Evolutionary conservation across 768 basidiomycete species (phyloP), one percentile per base, ranked within the genome.

Genomic region (Tricholoma flavovirens): DNA sequence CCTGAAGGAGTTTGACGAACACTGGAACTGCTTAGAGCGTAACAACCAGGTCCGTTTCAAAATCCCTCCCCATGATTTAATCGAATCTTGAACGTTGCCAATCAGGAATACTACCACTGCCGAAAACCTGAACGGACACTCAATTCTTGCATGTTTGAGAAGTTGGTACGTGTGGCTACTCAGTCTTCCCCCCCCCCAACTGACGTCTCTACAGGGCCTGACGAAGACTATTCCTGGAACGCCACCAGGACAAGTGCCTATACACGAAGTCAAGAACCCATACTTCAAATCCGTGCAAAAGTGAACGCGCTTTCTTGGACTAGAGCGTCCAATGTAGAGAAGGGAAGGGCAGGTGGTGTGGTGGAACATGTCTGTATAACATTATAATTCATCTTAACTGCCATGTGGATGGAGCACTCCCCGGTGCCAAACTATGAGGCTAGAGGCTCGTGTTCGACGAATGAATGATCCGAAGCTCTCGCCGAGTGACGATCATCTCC

Each of bases 121-220:
- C 88, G 97, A 61, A 87, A 89, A 70, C 86, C 85, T 3, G 97
- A 99, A 70, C 84, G 87, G 59, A 70, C 83, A 53, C 80, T 98
- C 48, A 99, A 98, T 78, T 77, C 84, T 56, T 98, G 96, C 77
- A 90, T 96, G 80, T 95, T 98, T 67, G 88, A 95, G 72, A 98
- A 97, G 70, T 81, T 98, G 63, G 96, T 93, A 62, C 62, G 90
- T 56, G 17, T 51, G 55, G 33, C 14, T 14, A 33, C 3, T 14
- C 1, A 42, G 30, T 19, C 51, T 49, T 53, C 43, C 17, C 24
- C 24, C 2, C 24, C 24, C 24, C 24, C 11, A 26, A n/a, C 56
- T 30, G 35, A 35, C 38, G 51, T 15, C 30, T n/a, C 54, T 49
- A 7, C 68, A 98, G 96, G 93, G 93, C 62, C 80, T 98, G 57